Percentiles rank a stretch among this genome's conserved stretches.
phyloP scores from a whole-genome alignment of 306 rosid species.

The Cicer arietinum region DNA sequence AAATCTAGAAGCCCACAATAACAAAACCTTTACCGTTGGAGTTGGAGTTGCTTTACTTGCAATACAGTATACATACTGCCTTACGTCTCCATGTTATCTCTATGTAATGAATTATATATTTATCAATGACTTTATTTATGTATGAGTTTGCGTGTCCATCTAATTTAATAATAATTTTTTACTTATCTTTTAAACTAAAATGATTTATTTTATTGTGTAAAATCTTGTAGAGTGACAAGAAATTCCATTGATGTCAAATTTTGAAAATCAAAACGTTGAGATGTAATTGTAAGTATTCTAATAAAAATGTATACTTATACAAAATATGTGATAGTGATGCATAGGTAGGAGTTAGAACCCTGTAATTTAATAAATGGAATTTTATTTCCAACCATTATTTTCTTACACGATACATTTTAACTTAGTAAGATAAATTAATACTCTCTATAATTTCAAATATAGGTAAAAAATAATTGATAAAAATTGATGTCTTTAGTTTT shows the following conservation, averaged over 20 bases:
- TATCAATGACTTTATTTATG: background rate
- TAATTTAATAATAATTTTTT: background rate
- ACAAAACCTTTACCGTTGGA: conserved; percentile 38
- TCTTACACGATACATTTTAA: background rate
- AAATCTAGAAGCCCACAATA: conserved; percentile 16
- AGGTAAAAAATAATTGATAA: no score
- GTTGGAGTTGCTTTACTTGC: conserved; percentile 73
- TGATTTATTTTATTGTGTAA: no score
- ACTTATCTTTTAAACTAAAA: background rate
- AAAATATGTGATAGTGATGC: no score
- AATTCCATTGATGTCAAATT: no score
- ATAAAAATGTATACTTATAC: no score
- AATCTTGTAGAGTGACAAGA: no score
- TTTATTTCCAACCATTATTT: background rate
- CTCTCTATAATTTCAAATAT: no score
- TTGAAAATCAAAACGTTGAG: no score
- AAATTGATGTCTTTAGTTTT: no score
- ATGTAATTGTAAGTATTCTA: no score
- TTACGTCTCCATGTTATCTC: conserved; percentile 41
- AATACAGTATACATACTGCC: conserved; percentile 55
- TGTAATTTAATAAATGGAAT: background rate
- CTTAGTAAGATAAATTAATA: conserved; percentile 1
- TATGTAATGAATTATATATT: conserved; percentile 32
- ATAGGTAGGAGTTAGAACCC: background rate
- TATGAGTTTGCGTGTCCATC: background rate